A percentile compares a stretch with the other conserved stretches of the same genome.
Evolutionary conservation across 1,284 basidiomycete genomes (phyloP).

Genomic region (Cronartium quercuum): DNA sequence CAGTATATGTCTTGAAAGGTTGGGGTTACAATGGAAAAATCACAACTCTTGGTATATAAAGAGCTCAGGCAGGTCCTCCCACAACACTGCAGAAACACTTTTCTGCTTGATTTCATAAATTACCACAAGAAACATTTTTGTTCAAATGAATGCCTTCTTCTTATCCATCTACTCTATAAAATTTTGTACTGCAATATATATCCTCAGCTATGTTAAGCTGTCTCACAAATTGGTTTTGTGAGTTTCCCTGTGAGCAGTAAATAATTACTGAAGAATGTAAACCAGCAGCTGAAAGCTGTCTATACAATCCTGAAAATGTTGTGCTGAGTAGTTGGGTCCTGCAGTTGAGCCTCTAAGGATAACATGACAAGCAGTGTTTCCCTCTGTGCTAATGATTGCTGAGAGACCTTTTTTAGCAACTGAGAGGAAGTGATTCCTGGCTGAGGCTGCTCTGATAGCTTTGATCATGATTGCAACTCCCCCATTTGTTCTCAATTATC

Average conservation of each 20-base stretch:
- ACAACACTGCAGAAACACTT: too few relatives aligned
- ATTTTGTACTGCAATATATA: slow-evolving; percentile 58
- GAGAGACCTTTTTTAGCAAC: slow-evolving; percentile 78
- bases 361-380: slow-evolving; percentile 71
- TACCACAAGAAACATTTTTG: too few relatives aligned
- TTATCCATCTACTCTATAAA: too few relatives aligned
- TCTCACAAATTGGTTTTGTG: slow-evolving; percentile 58
- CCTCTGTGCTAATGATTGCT: slow-evolving; percentile 52
- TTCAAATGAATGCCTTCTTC: too few relatives aligned
- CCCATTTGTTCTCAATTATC: slow-evolving; percentile 20
- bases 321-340: slow-evolving; percentile 75
- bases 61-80: too few relatives aligned
- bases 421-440: slow-evolving; percentile 96
- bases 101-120: too few relatives aligned
- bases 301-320: slow-evolving; percentile 67
- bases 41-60: too few relatives aligned
- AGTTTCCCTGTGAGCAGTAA: slow-evolving; percentile 79
- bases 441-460: slow-evolving; percentile 85
- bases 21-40: too few relatives aligned
- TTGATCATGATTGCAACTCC: slow-evolving; percentile 71
- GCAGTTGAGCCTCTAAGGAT: slow-evolving; percentile 83
- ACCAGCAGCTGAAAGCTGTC: slow-evolving; percentile 68
- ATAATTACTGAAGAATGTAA: slow-evolving; percentile 77
- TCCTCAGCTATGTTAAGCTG: slow-evolving; percentile 56
- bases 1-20: too few relatives aligned